Conservation (phyloP, 2,329 filamentous ascomycete species). For the Aspergillus oerlinghausenensis region DNA sequence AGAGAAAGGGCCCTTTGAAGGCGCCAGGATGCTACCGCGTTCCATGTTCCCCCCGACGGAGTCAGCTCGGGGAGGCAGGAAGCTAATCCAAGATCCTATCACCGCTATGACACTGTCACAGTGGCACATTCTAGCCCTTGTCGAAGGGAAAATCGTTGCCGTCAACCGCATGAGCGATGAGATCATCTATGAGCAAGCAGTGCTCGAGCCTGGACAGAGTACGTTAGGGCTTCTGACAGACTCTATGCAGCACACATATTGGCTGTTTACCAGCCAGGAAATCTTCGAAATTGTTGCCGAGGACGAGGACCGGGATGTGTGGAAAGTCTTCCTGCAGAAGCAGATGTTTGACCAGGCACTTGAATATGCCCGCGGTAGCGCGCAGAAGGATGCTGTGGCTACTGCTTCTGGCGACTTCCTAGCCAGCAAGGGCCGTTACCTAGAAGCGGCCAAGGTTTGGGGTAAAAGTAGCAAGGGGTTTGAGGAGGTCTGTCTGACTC, state of each 20-base stretch:
- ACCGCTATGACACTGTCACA: conserved; percentile 81
- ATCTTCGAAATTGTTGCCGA: conserved; percentile 91
- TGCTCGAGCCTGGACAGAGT: conserved; percentile 73
- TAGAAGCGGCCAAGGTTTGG: conserved; percentile 84
- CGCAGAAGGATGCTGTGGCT: conserved; percentile 85
- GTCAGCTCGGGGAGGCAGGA: conserved; percentile 59
- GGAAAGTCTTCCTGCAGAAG: conserved; percentile 84
- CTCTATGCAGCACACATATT: conserved; percentile 92
- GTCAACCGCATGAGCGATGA: conserved; percentile 82
- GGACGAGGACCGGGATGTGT: conserved; percentile 87
- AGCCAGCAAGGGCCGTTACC: conserved; percentile 72
- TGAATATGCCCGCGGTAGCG: conserved; percentile 71
- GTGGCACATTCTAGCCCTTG: conserved; percentile 83
- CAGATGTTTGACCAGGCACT: conserved; percentile 87
- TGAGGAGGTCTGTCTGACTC: conserved; percentile 85
- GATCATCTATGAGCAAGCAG: conserved; percentile 80
- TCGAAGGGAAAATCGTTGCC: conserved; percentile 77
- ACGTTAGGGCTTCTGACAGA: conserved; percentile 84
- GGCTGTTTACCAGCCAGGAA: conserved; percentile 86
- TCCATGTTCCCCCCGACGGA: conserved; percentile 69
- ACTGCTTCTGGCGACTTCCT: conserved; percentile 89
- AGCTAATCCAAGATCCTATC: conserved; percentile 65
- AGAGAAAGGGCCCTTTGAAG: conserved; percentile 69
- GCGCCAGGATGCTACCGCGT: conserved; percentile 71
- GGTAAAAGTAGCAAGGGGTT: conserved; percentile 96